Conservation (phyloP, 2,329 filamentous ascomycete species). For the Clonostachys rhizophaga region DNA sequence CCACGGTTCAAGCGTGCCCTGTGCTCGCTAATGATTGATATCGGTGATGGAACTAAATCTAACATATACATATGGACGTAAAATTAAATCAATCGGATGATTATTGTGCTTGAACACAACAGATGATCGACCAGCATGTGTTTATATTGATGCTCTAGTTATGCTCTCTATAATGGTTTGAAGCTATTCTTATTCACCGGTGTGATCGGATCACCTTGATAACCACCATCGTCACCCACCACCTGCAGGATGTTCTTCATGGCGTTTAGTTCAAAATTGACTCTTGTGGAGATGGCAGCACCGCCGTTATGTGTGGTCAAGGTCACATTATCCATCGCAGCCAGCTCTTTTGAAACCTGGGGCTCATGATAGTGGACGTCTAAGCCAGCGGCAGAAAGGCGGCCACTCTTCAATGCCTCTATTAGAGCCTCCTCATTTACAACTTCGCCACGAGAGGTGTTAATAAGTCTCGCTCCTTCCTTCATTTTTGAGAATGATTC, state of each 20-base stretch:
- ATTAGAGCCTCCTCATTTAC: constrained; percentile 46
- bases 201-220: constrained; percentile 8
- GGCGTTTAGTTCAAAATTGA: constrained; percentile 30
- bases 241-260: constrained; percentile 26
- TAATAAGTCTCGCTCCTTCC: constrained; percentile 39
- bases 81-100: no score
- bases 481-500: constrained; percentile 39
- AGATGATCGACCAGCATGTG: no score
- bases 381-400: constrained; percentile 38
- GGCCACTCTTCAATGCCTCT: constrained; percentile 36
- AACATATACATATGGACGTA: no score
- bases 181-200: constrained; percentile 7
- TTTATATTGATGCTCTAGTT: no score
- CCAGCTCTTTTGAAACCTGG: constrained; percentile 29
- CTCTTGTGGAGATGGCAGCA: constrained; percentile 26
- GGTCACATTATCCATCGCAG: constrained; percentile 29
- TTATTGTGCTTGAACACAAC: no score
- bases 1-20: no score
- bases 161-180: no score
- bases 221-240: constrained; percentile 11
- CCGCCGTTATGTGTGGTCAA: constrained; percentile 30
- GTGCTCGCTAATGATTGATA: no score
- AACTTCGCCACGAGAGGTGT: constrained; percentile 46
- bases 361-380: constrained; percentile 53
- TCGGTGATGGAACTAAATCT: no score